phyloP scores from a whole-genome alignment of 768 basidiomycete species.

The Sistotremastrum suecicum region DNA sequence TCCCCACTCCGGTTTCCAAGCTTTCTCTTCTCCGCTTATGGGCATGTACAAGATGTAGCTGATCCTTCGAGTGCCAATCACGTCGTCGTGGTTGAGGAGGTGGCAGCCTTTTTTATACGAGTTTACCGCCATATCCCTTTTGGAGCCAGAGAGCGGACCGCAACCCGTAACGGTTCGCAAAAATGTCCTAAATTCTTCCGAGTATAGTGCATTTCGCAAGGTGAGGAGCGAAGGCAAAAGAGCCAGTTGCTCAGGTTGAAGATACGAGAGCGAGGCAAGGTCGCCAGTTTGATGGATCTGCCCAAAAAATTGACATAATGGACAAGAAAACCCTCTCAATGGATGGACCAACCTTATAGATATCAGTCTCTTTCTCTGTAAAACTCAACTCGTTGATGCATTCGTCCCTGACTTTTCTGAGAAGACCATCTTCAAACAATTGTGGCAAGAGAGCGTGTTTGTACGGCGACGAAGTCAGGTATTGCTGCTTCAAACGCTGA shows the following conservation, averaged over 20 bases:
- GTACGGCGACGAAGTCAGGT: constrained; percentile 54
- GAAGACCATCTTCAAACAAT: constrained; percentile 72
- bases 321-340: constrained; percentile 1
- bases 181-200: constrained; percentile 64
- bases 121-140: constrained; percentile 93
- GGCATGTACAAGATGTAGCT: constrained; percentile 98
- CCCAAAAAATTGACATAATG: not conserved
- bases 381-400: constrained; percentile 68
- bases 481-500: constrained; percentile 38
- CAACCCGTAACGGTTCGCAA: constrained; percentile 82
- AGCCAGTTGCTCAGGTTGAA: constrained; percentile 60
- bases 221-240: constrained; percentile 67
- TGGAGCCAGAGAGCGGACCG: constrained; percentile 77
- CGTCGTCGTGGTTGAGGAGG: constrained; percentile 96
- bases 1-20: constrained; percentile 85
- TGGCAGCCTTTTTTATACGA: constrained; percentile 87
- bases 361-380: constrained; percentile 93
- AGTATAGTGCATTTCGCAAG: constrained; percentile 88
- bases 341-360: constrained; percentile 63
- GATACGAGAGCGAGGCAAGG: constrained; percentile 82
- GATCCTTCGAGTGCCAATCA: constrained; percentile 85
- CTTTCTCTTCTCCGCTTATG: constrained; percentile 41
- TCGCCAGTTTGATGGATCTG: constrained; percentile 97
- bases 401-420: constrained; percentile 73
- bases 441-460: constrained; percentile 70